A percentile compares a stretch with the other conserved stretches of the same genome.
Evolutionary conservation across 352 stramenopile genomes (phyloP).

Genomic region (Albugo laibachii): DNA sequence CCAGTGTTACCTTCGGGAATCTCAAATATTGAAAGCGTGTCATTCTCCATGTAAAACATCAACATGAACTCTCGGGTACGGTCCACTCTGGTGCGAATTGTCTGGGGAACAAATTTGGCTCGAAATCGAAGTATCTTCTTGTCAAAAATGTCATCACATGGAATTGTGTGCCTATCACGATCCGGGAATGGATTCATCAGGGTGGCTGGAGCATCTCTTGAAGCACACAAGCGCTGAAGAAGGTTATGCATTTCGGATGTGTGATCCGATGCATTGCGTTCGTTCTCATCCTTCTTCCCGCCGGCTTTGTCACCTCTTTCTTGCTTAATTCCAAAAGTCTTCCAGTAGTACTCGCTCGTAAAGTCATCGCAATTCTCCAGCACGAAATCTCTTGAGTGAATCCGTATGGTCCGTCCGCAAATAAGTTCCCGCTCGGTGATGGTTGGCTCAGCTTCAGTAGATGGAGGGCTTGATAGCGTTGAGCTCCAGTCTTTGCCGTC

Average conservation of each 20-base stretch:
- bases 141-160: slow-evolving; percentile 19
- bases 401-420: slow-evolving; percentile 63
- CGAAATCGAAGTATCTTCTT: slow-evolving; percentile 57
- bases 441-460: slow-evolving; percentile 7
- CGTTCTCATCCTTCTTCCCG: not conserved
- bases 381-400: slow-evolving; percentile 75
- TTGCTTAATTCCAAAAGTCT: slow-evolving; percentile 65
- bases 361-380: slow-evolving; percentile 83
- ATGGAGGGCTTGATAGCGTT: not conserved
- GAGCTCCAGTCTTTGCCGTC: slow-evolving; percentile 13
- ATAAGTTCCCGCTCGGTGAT: slow-evolving; percentile 48
- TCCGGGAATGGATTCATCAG: no score
- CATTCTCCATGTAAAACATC: slow-evolving; percentile 61
- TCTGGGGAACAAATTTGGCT: slow-evolving; percentile 16
- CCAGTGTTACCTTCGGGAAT: slow-evolving; percentile 46
- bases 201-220: no score
- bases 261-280: slow-evolving; percentile 1
- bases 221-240: slow-evolving; percentile 3
- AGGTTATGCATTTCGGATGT: slow-evolving; percentile 5
- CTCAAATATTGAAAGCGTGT: slow-evolving; percentile 61
- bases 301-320: slow-evolving; percentile 8
- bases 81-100: slow-evolving; percentile 14
- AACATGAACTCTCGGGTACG: slow-evolving; percentile 45
- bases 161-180: no score
- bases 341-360: slow-evolving; percentile 79